Evolutionary conservation across 2,329 filamentous ascomycete genomes (phyloP).

Genomic region (Diplodia scrobiculata): DNA sequence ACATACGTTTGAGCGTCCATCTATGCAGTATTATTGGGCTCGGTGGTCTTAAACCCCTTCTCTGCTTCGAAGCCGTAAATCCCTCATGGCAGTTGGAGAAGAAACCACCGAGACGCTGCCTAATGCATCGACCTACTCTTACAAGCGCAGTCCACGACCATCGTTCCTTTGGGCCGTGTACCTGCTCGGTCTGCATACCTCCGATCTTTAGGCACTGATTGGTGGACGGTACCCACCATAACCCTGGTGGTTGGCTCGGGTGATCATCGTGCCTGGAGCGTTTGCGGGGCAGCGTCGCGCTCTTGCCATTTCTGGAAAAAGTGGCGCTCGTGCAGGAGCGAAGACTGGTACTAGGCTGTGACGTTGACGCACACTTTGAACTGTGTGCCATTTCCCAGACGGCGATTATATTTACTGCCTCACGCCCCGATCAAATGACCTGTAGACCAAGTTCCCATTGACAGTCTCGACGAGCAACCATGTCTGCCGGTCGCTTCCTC

Average conservation of each 20-base stretch:
- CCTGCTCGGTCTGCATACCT: not conserved
- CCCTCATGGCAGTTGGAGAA: not conserved
- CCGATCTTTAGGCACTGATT: conserved; percentile 2
- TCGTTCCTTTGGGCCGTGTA: not conserved
- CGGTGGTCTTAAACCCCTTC: not conserved
- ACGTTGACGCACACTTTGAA: too few species aligned
- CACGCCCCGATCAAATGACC: not conserved
- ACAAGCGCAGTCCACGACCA: not conserved
- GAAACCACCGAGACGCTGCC: not conserved
- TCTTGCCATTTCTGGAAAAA: not conserved
- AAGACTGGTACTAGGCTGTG: too few species aligned
- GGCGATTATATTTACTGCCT: not conserved
- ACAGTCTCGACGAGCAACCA: not conserved
- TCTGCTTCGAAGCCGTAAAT: not conserved
- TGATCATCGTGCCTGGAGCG: conserved; percentile 15
- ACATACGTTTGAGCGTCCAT: not conserved
- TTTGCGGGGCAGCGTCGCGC: conserved; percentile 18
- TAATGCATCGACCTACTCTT: not conserved
- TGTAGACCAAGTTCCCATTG: not conserved
- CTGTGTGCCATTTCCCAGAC: not conserved
- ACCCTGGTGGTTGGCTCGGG: conserved; percentile 7
- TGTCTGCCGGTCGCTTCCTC: not conserved
- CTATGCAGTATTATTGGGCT: not conserved
- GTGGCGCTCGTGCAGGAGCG: not conserved
- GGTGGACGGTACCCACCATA: not conserved